Base-by-base conservation (phyloP, 768 basidiomycete species). In the Trametes coccinea region DNA sequence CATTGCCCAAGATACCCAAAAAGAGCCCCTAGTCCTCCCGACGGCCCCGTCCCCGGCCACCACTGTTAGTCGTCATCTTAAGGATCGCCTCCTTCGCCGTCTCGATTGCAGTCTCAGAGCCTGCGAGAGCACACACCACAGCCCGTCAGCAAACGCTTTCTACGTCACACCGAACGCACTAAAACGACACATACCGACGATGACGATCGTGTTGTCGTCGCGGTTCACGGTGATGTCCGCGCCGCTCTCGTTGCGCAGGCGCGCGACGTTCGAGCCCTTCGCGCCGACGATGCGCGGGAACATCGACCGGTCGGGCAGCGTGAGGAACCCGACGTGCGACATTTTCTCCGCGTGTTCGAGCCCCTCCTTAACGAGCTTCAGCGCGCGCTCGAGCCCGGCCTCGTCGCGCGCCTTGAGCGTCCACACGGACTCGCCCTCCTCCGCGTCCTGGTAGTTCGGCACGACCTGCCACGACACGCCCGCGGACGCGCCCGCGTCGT, bases 261-360 rank as follows among this genome's bases (percentile, higher is more conserved):
- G 89, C 54, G 89, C 82, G 53, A 98, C 91, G 67, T 93, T 98
- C 30, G 93, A 79, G 55, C 95, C 95, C 76, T 95, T 96, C 10
- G 89, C 77, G 41, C 95, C 95, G 63, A 98, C 93, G 67, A 98
- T 95, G 66, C 93, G 82, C 13, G 95, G 95, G 85, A 98, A 98
- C 37, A 83, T 82, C 39, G 88, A 84, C 64, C 93, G 87, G 71
- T 94, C 90, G 43, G 85, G 77, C 44, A 96, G 79, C 8, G 89
- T 94, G 58, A 96, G 80, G 82, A 90, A 93, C 8, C 92, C 94
- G 65, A 92, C 85, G 65, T 92, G 88, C 2, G 87, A 82, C 80
- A 89, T 87, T 61, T 79, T 78, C 66, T 85, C 79, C 16, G 93
- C 93, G 66, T 84, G 82, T 64, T 84, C 80, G 69, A 94, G 83